Conservation (phyloP, 805 yeast genomes). For the Yamadazyma kitorensis region DNA sequence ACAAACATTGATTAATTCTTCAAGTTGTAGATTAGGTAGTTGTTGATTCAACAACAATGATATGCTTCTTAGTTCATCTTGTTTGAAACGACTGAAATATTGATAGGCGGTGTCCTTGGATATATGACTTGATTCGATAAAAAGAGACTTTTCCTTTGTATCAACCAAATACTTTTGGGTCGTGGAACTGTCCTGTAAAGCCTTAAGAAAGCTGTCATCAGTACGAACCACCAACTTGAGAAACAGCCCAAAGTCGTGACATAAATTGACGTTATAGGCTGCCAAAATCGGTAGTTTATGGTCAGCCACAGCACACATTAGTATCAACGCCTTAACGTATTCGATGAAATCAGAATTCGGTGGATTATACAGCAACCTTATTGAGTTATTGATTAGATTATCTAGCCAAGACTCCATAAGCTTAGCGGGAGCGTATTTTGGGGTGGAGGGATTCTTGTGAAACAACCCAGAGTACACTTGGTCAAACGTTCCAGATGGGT, state of each 20-base stretch:
- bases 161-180: background rate
- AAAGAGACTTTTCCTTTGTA: background rate
- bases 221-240: background rate
- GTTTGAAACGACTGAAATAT: too few species aligned
- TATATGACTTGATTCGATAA: too few species aligned
- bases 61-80: too few species aligned
- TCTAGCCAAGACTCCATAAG: constrained; percentile 8
- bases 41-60: too few species aligned
- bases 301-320: background rate
- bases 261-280: too few species aligned
- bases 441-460: too few species aligned
- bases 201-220: background rate
- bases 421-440: constrained; percentile 8
- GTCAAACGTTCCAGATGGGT: too few species aligned
- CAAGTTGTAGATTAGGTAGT: too few species aligned
- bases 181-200: background rate
- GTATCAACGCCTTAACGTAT: constrained; percentile 1
- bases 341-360: constrained; percentile 2
- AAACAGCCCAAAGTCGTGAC: constrained; percentile 2
- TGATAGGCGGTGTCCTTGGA: too few species aligned
- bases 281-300: too few species aligned
- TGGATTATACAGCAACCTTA: constrained; percentile 6
- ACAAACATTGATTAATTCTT: too few species aligned
- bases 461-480: too few species aligned
- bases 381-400: constrained; percentile 6